Evolutionary conservation across 208 protist genomes (phyloP).

Genomic region (Trypanosoma lewisi): DNA sequence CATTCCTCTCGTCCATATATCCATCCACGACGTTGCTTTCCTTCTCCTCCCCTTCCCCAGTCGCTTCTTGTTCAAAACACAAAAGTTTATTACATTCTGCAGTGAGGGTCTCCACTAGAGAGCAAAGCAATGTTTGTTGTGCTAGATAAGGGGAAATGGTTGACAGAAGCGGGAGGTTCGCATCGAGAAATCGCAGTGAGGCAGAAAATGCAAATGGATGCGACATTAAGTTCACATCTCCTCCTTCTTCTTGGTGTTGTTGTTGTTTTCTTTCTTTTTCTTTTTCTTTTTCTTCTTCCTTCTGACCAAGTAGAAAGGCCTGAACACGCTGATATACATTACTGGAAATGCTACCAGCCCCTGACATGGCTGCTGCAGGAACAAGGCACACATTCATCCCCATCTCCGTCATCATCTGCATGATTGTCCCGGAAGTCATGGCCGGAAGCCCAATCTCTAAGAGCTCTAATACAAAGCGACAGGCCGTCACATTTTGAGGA

Average conservation of each 20-base stretch:
- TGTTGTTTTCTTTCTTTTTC: not conserved
- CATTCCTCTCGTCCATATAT: not conserved
- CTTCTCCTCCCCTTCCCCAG: not conserved
- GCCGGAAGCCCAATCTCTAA: constrained; percentile 41
- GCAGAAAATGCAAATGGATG: not conserved
- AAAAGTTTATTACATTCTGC: constrained; percentile 12
- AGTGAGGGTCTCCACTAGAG: constrained; percentile 25
- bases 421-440: constrained; percentile 33
- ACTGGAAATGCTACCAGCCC: constrained; percentile 4
- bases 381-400: constrained; percentile 63
- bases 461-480: constrained; percentile 56
- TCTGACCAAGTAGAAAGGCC: not conserved
- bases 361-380: constrained; percentile 37
- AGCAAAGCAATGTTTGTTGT: constrained; percentile 42
- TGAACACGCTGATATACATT: constrained; percentile 16
- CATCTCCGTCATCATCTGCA: constrained; percentile 26
- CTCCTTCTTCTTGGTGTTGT: not conserved
- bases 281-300: not conserved
- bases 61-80: not conserved
- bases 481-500: constrained; percentile 32
- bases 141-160: constrained; percentile 38
- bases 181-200: constrained; percentile 20
- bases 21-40: constrained; percentile 1
- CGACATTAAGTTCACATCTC: not conserved
- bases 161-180: constrained; percentile 37